These are phyloP conservation scores for Mycogone perniciosa DNA, from an alignment of 2,329 filamentous ascomycete genomes.

Conservation along the genomic window DNA sequence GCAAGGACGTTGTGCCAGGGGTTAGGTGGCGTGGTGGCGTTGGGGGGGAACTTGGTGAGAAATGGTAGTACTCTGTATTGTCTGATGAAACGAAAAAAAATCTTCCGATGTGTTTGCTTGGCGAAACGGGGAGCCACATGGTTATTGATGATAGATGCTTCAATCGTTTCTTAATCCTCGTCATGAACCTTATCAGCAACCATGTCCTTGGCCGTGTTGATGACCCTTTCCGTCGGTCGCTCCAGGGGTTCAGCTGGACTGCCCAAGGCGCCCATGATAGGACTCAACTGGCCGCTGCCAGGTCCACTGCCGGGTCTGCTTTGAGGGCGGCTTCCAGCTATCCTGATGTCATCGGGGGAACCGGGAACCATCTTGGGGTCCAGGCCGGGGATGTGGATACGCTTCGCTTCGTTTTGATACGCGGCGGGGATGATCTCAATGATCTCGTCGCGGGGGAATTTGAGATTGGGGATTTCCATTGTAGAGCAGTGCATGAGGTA, in stretches of 20 bases:
- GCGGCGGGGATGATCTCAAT: conserved; percentile 97
- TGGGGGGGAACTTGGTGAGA: too few species aligned
- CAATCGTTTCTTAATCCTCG: conserved; percentile 35
- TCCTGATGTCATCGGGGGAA: conserved; percentile 75
- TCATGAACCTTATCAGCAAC: conserved; percentile 48
- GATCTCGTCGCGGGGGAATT: conserved; percentile 93
- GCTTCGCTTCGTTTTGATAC: conserved; percentile 92
- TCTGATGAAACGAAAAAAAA: too few species aligned
- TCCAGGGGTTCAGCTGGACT: conserved; percentile 39
- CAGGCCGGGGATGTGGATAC: conserved; percentile 73
- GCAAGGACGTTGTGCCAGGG: too few species aligned
- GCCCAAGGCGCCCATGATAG: conserved; percentile 42
- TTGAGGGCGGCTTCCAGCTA: conserved; percentile 45
- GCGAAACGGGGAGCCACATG: neutral
- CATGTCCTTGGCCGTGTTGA: conserved; percentile 44
- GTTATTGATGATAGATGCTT: too few species aligned
- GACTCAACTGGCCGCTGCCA: conserved; percentile 35
- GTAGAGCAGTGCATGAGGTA: conserved; percentile 99
- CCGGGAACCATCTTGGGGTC: conserved; percentile 63
- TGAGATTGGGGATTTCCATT: conserved; percentile 84
- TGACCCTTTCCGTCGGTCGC: conserved; percentile 42
- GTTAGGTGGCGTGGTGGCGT: too few species aligned
- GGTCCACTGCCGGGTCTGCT: conserved; percentile 22
- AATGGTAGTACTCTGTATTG: too few species aligned
- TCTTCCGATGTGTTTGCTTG: too few species aligned